Conservation (phyloP, 2,329 filamentous ascomycete species). For the Coniella vitis region DNA sequence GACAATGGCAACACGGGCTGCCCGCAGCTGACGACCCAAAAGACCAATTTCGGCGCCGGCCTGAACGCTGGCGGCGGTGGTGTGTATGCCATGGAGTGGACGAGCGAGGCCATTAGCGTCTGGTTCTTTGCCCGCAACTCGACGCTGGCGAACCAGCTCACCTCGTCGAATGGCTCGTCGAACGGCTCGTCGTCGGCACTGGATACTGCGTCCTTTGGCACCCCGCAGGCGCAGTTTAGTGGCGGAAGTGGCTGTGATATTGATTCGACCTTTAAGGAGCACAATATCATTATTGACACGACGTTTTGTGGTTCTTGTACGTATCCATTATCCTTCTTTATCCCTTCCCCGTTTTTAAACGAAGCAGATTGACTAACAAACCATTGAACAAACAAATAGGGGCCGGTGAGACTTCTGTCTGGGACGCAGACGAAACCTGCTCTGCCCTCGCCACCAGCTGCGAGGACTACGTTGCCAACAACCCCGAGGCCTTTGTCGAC, state of each 20-base stretch:
- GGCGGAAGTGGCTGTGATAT: conserved; percentile 65
- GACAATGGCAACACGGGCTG: conserved; percentile 50
- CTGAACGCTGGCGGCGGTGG: conserved; percentile 68
- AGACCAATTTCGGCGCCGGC: conserved; percentile 54
- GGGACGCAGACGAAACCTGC: conserved; percentile 52
- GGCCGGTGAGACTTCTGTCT: conserved; percentile 61
- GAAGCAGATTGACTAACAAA: no score
- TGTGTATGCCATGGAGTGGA: conserved; percentile 74
- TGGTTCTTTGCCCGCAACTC: conserved; percentile 70
- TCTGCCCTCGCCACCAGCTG: conserved; percentile 57
- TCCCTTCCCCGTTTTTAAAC: no score
- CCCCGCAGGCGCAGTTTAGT: conserved; percentile 60
- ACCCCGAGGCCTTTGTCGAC: conserved; percentile 12
- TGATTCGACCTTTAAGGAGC: conserved; percentile 57
- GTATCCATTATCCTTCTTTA: not conserved
- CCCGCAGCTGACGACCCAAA: conserved; percentile 42
- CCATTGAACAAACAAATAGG: no score
- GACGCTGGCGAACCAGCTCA: conserved; percentile 19
- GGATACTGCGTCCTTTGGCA: conserved; percentile 61
- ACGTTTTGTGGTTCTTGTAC: conserved; percentile 21
- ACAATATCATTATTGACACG: conserved; percentile 62
- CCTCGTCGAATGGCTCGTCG: conserved; percentile 47
- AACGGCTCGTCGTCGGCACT: conserved; percentile 48
- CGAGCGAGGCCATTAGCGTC: conserved; percentile 60
- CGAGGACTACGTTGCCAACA: conserved; percentile 61